Evolutionary conservation across 805 yeast species (phyloP).

Genomic region (Myxozyma neotropica): DNA sequence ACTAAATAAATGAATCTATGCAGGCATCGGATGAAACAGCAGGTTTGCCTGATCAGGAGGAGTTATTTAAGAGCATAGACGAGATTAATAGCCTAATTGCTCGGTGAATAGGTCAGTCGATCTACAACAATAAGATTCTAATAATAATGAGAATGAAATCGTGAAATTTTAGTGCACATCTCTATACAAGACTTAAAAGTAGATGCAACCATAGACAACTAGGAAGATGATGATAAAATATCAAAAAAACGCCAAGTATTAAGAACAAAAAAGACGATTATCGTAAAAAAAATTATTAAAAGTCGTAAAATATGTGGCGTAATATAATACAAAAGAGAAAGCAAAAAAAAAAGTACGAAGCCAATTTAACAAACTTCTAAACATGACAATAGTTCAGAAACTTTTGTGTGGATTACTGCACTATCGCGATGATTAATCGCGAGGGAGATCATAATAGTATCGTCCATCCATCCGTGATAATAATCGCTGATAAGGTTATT

Average conservation of each 20-base stretch:
- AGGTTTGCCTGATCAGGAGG: slow-evolving; percentile 21
- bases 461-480: slow-evolving; percentile 29
- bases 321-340: background rate
- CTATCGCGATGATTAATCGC: slow-evolving; percentile 20
- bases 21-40: slow-evolving; percentile 23
- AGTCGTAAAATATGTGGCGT: background rate
- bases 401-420: slow-evolving; percentile 19
- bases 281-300: background rate
- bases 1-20: no score
- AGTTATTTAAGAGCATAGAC: slow-evolving; percentile 14
- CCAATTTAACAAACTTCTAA: slow-evolving; percentile 1
- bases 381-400: slow-evolving; percentile 20
- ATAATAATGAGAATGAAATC: background rate
- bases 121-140: no score
- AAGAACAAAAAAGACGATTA: background rate
- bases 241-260: no score
- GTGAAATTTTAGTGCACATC: no score
- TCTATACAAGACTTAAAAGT: no score
- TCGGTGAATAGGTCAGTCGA: background rate
- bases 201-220: no score
- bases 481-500: slow-evolving; percentile 53
- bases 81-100: slow-evolving; percentile 7
- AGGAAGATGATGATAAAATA: no score
- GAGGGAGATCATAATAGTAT: slow-evolving; percentile 21
- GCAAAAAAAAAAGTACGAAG: background rate